A percentile compares a stretch with the other conserved stretches of the same genome.
Conservation (phyloP, 352 stramenopile genomes). For the Thalassiosira tumida region DNA sequence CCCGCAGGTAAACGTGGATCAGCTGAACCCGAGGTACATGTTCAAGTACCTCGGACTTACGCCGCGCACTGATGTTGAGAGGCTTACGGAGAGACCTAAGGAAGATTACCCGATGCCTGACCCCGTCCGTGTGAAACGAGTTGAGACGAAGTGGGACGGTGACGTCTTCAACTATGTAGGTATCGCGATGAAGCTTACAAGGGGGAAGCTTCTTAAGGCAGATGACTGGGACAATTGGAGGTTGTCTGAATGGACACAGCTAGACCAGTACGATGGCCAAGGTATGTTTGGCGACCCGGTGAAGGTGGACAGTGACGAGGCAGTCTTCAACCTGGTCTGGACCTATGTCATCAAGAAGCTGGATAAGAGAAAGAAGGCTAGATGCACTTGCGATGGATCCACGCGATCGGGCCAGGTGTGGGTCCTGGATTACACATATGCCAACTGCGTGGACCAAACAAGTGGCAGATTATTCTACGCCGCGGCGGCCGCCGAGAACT, state of each 20-base stretch:
- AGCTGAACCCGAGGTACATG: background rate
- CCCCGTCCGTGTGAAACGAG: background rate
- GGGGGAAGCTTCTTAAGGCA: background rate
- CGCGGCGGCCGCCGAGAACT: slow-evolving; percentile 26
- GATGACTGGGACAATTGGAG: slow-evolving; percentile 23
- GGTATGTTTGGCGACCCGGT: slow-evolving; percentile 31
- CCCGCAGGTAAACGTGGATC: slow-evolving; percentile 20
- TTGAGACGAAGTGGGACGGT: background rate
- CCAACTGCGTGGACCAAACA: slow-evolving; percentile 72
- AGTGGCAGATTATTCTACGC: slow-evolving; percentile 68
- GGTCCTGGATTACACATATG: slow-evolving; percentile 66
- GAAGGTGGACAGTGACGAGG: background rate
- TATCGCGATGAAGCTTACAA: background rate
- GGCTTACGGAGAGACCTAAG: too few relatives aligned
- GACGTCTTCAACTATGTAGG: slow-evolving; percentile 15
- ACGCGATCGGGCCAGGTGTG: slow-evolving; percentile 36
- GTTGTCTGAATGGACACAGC: background rate
- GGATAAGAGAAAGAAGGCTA: slow-evolving; percentile 27
- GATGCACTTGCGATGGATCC: slow-evolving; percentile 46
- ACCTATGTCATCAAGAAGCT: slow-evolving; percentile 30
- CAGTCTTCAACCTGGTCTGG: slow-evolving; percentile 52
- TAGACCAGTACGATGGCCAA: slow-evolving; percentile 36
- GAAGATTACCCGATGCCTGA: background rate
- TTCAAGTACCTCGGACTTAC: background rate
- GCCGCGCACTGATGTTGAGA: background rate